Evolutionary conservation across 805 yeast genomes (phyloP).

Genomic region (Suhomyces sp.): DNA sequence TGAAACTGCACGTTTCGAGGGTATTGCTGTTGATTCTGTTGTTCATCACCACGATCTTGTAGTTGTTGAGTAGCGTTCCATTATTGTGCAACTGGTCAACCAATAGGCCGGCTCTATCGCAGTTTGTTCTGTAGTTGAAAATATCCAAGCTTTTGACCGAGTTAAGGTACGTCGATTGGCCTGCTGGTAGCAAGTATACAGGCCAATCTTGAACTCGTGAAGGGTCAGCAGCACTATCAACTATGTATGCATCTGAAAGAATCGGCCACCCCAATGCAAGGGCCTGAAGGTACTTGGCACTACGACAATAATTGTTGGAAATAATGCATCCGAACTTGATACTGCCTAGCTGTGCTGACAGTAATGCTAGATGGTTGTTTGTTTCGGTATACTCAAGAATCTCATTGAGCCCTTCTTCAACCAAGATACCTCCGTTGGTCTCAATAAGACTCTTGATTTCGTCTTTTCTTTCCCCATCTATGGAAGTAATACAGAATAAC

Average conservation of each 20-base stretch:
- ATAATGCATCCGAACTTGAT: slow-evolving; percentile 64
- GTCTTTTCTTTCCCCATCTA: slow-evolving; percentile 31
- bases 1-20: slow-evolving; percentile 38
- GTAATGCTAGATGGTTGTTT: slow-evolving; percentile 10
- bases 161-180: slow-evolving; percentile 51
- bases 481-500: slow-evolving; percentile 37
- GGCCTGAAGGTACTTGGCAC: slow-evolving; percentile 73
- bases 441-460: slow-evolving; percentile 34
- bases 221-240: slow-evolving; percentile 42
- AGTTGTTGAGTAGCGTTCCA: slow-evolving; percentile 27
- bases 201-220: slow-evolving; percentile 40
- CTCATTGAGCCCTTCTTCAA: slow-evolving; percentile 36
- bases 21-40: slow-evolving; percentile 24
- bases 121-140: slow-evolving; percentile 39
- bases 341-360: slow-evolving; percentile 8
- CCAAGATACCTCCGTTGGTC: slow-evolving; percentile 40
- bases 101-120: slow-evolving; percentile 27
- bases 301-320: slow-evolving; percentile 56
- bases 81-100: slow-evolving; percentile 44
- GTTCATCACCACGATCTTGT: slow-evolving; percentile 35
- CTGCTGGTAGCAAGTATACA: slow-evolving; percentile 67
- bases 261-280: slow-evolving; percentile 87
- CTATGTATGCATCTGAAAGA: slow-evolving; percentile 55
- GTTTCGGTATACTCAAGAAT: slow-evolving; percentile 17
- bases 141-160: slow-evolving; percentile 50